phyloP scores from a whole-genome alignment of 1,139 yeast species.

The Diutina siamensis region DNA sequence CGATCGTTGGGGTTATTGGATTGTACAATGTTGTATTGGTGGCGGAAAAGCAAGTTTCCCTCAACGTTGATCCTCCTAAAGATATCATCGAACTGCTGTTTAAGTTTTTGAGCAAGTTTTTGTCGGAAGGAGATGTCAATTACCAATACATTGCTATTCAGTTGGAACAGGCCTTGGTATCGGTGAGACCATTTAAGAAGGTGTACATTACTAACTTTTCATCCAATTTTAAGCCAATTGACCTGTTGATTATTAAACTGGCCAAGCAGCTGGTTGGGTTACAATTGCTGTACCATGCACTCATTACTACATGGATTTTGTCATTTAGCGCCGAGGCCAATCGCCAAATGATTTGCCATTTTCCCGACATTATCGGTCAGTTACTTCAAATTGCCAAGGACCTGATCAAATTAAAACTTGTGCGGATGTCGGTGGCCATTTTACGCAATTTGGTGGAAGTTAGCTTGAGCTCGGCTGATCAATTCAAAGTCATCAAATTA shows the following conservation, averaged over 20 bases:
- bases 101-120: conserved; percentile 17
- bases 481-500: conserved; percentile 49
- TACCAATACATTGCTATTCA: conserved; percentile 60
- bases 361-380: conserved; percentile 47
- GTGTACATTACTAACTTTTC: conserved; percentile 43
- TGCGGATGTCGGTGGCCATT: conserved; percentile 68
- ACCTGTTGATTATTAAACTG: conserved; percentile 21
- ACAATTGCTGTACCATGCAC: conserved; percentile 74
- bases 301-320: conserved; percentile 74
- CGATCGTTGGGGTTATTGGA: conserved; percentile 33
- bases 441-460: conserved; percentile 47
- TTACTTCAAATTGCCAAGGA: conserved; percentile 44
- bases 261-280: conserved; percentile 46
- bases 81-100: neutral
- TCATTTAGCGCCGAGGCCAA: conserved; percentile 58
- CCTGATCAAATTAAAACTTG: conserved; percentile 86
- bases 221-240: conserved; percentile 43
- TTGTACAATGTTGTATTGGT: conserved; percentile 34
- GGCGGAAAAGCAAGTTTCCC: conserved; percentile 15
- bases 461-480: conserved; percentile 19
- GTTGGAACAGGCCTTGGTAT: conserved; percentile 49
- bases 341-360: conserved; percentile 40
- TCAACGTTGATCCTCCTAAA: conserved; percentile 6
- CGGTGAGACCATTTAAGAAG: conserved; percentile 45
- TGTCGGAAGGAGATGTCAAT: conserved; percentile 37